Conservation (phyloP, 495 filamentous ascomycete genomes). For the Trypethelium eluteriae region DNA sequence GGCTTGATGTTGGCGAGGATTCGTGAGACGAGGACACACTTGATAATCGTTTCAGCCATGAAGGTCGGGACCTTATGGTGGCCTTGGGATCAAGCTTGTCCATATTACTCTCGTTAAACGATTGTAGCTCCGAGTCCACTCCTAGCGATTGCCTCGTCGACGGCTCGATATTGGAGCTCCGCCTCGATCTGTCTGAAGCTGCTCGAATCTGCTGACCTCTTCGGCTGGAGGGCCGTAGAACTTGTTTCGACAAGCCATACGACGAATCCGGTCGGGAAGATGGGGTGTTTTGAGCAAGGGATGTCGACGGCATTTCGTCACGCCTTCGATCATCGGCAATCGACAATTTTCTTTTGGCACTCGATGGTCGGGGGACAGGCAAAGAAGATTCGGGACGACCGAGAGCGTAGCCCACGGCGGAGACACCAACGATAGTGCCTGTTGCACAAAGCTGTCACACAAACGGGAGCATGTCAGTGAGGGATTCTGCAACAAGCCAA, state of each 20-base stretch:
- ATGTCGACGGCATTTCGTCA: slow-evolving; percentile 22
- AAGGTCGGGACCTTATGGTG: slow-evolving; percentile 51
- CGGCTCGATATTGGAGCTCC: neutral
- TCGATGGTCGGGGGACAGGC: neutral
- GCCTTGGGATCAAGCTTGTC: slow-evolving; percentile 38
- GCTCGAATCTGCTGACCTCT: neutral
- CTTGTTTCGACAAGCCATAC: slow-evolving; percentile 16
- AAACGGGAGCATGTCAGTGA: slow-evolving; percentile 8
- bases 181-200: neutral
- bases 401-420: slow-evolving; percentile 56
- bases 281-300: slow-evolving; percentile 21
- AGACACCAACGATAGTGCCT: slow-evolving; percentile 62
- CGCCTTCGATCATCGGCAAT: neutral
- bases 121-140: slow-evolving; percentile 29
- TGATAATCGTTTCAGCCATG: slow-evolving; percentile 74
- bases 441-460: slow-evolving; percentile 57
- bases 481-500: neutral
- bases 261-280: slow-evolving; percentile 24
- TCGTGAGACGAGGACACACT: slow-evolving; percentile 59
- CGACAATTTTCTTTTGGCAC: slow-evolving; percentile 23
- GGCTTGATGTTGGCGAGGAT: slow-evolving; percentile 58
- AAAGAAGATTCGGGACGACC: slow-evolving; percentile 46
- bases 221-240: slow-evolving; percentile 4
- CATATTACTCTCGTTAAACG: slow-evolving; percentile 18
- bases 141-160: neutral